These are phyloP conservation scores for Scutellaria baicalensis DNA, from an alignment of 257 asterid species.

Conservation along the genomic window DNA sequence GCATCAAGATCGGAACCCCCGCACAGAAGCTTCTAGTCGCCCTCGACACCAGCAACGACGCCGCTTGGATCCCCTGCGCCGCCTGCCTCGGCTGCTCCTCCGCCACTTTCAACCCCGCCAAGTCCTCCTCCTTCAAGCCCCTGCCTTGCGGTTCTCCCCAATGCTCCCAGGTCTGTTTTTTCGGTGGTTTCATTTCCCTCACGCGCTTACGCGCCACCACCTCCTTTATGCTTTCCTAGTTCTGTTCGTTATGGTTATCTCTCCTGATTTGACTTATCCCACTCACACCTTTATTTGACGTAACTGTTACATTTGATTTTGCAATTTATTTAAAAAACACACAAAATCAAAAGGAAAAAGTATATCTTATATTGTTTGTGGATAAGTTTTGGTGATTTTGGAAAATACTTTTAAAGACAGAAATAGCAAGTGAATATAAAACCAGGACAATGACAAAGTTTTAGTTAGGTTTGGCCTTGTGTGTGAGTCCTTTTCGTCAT, in stretches of 20 bases:
- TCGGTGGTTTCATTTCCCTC: neutral
- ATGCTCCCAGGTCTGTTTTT: conserved; percentile 52
- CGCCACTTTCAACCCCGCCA: conserved; percentile 30
- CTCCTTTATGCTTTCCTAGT: neutral
- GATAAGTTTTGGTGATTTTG: too few species aligned
- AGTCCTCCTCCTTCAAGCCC: conserved; percentile 58
- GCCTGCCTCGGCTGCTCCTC: conserved; percentile 70
- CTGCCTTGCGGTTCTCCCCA: conserved; percentile 53
- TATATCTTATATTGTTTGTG: too few species aligned
- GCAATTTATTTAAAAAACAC: too few species aligned
- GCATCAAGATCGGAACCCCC: conserved; percentile 67
- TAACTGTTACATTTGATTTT: too few species aligned
- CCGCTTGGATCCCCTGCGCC: conserved; percentile 74
- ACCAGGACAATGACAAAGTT: too few species aligned
- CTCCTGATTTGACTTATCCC: neutral
- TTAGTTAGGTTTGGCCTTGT: neutral
- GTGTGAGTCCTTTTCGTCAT: neutral
- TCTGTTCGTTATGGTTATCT: neutral
- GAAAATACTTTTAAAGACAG: too few species aligned
- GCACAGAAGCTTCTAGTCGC: conserved; percentile 59
- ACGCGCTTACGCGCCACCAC: conserved; percentile 25
- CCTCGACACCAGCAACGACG: conserved; percentile 76
- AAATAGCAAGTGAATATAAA: too few species aligned
- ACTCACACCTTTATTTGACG: neutral
- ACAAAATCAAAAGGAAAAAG: too few species aligned